phyloP scores from a whole-genome alignment of 106 monocot species.

The Xerophyta viscosa region DNA sequence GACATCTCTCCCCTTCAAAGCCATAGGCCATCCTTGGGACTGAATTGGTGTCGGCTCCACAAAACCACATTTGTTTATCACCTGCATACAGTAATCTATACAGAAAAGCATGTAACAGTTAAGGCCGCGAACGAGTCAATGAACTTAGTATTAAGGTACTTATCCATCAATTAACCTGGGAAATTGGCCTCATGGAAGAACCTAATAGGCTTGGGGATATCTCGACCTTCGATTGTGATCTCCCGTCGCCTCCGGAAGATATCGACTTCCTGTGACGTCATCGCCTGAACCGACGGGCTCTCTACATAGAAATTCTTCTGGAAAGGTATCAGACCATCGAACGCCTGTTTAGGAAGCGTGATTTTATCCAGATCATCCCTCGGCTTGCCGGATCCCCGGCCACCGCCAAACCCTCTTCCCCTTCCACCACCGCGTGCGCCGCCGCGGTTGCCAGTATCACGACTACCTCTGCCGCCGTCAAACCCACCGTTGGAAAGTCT shows the following conservation, averaged over 20 bases:
- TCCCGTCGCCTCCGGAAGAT: constrained; percentile 49
- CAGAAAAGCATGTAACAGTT: no score
- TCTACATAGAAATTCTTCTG: constrained; percentile 91
- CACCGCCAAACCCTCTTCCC: constrained; percentile 7
- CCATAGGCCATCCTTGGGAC: constrained; percentile 99
- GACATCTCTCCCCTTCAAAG: constrained; percentile 88
- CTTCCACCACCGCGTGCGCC: constrained; percentile 1
- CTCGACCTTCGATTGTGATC: constrained; percentile 76
- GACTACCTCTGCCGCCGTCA: background rate
- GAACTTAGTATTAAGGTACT: no score
- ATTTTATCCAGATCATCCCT: constrained; percentile 56
- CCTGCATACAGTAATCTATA: constrained; percentile 61
- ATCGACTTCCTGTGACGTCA: constrained; percentile 69
- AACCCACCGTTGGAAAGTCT: constrained; percentile 14
- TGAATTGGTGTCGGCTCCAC: constrained; percentile 95
- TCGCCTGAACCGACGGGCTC: constrained; percentile 50
- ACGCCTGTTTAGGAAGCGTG: constrained; percentile 68
- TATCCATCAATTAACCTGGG: constrained; percentile 89
- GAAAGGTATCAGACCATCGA: constrained; percentile 61
- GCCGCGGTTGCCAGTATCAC: background rate
- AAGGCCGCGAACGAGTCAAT: no score
- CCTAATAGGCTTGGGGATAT: constrained; percentile 78
- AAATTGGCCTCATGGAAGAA: constrained; percentile 76
- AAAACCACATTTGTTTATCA: constrained; percentile 59
- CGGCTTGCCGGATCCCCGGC: constrained; percentile 17